These are phyloP conservation scores for Fragosphaeria purpurea DNA, from an alignment of 2,329 filamentous ascomycete genomes.

Conservation along the genomic window DNA sequence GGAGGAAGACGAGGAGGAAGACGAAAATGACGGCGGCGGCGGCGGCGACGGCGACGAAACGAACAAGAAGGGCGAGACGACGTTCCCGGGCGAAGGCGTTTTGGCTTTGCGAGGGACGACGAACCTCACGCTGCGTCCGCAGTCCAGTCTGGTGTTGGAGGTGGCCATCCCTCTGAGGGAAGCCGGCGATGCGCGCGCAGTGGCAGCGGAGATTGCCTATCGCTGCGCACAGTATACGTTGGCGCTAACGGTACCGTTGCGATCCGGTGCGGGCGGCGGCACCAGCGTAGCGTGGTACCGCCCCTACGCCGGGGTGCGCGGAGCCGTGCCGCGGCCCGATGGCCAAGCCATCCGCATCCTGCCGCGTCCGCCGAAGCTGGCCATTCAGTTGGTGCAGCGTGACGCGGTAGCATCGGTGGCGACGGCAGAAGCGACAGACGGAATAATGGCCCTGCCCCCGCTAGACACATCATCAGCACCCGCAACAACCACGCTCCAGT, in stretches of 20 bases:
- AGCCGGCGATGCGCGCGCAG: constrained; percentile 63
- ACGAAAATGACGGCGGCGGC: background rate
- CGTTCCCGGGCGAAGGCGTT: too few species aligned
- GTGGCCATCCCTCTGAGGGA: constrained; percentile 68
- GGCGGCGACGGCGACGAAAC: background rate
- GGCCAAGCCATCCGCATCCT: constrained; percentile 58
- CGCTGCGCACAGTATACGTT: constrained; percentile 57
- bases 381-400: constrained; percentile 44
- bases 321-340: constrained; percentile 37
- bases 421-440: background rate
- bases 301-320: constrained; percentile 26
- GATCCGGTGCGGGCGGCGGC: constrained; percentile 20
- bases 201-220: constrained; percentile 53
- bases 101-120: constrained; percentile 26
- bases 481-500: constrained; percentile 35
- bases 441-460: too few species aligned
- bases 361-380: constrained; percentile 86
- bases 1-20: constrained; percentile 16
- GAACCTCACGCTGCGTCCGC: constrained; percentile 57
- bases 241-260: constrained; percentile 50
- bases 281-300: constrained; percentile 40
- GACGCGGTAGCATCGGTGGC: background rate
- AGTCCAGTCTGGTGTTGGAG: constrained; percentile 59
- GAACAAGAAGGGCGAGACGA: too few species aligned
- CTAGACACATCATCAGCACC: too few species aligned